Percentiles rank a stretch among this genome's conserved stretches.
Evolutionary conservation across 192 early-diverging fungal genomes (phyloP).

Genomic region (Coemansia sp.): DNA sequence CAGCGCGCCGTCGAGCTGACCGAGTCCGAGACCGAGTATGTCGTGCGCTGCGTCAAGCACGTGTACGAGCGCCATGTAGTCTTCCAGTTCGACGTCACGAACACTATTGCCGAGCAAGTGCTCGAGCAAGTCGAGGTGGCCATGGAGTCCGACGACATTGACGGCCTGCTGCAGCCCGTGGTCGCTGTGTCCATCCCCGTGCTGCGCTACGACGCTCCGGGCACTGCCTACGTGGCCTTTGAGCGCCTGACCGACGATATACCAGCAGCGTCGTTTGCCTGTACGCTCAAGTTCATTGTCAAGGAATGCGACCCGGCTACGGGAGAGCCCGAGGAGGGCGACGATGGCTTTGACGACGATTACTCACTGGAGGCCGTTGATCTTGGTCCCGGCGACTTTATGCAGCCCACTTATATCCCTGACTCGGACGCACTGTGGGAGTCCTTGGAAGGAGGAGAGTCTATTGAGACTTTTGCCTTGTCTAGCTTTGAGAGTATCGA

Average conservation of each 20-base stretch:
- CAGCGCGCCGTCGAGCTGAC: conserved; percentile 86
- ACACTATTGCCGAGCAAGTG: conserved; percentile 92
- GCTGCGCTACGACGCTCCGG: conserved; percentile 78
- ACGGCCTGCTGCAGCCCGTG: conserved; percentile 62
- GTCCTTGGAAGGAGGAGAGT: conserved; percentile 71
- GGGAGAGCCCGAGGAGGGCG: conserved; percentile 79
- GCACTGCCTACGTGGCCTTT: conserved; percentile 85
- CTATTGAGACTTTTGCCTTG: conserved; percentile 87
- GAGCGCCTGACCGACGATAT: conserved; percentile 58
- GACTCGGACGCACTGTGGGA: conserved; percentile 85
- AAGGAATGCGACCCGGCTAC: conserved; percentile 97
- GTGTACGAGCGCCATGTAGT: conserved; percentile 89
- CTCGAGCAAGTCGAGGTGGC: conserved; percentile 88
- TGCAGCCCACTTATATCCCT: conserved; percentile 82
- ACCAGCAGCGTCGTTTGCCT: conserved; percentile 68
- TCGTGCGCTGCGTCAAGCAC: conserved; percentile 90
- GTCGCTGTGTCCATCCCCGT: conserved; percentile 72
- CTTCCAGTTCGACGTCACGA: conserved; percentile 95
- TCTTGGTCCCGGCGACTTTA: conserved; percentile 83
- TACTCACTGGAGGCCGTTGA: conserved; percentile 91
- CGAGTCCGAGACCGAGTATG: conserved; percentile 94
- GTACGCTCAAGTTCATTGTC: conserved; percentile 85
- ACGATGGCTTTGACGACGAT: conserved; percentile 95
- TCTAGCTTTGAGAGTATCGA: conserved; percentile 64
- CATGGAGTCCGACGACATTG: conserved; percentile 75